A percentile compares a stretch with the other conserved stretches of the same genome.
Evolutionary conservation across 2,329 filamentous ascomycete genomes (phyloP).

Genomic region (Nemania sp.): DNA sequence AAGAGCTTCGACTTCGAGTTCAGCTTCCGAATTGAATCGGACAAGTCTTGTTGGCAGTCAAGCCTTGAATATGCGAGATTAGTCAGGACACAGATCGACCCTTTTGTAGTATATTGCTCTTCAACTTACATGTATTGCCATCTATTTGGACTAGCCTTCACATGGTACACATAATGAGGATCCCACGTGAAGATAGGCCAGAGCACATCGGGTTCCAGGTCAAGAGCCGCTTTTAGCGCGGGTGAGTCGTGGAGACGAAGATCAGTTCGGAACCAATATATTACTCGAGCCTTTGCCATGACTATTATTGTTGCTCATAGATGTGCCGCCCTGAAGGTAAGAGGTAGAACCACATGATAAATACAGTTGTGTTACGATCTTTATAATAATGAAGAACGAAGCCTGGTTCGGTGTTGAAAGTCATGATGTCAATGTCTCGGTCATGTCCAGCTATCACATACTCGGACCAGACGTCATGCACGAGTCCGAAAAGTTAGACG

Average conservation of each 20-base stretch:
- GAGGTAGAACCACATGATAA: too few relatives aligned
- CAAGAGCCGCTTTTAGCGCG: slow-evolving; percentile 70
- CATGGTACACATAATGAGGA: slow-evolving; percentile 76
- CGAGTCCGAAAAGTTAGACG: neutral
- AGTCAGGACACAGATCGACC: slow-evolving; percentile 8
- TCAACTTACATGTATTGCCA: slow-evolving; percentile 69
- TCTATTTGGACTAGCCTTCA: slow-evolving; percentile 70
- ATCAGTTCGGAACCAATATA: slow-evolving; percentile 82
- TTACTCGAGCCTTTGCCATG: slow-evolving; percentile 54
- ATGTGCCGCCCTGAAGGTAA: too few relatives aligned
- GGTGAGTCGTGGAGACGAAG: slow-evolving; percentile 77
- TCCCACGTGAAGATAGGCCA: slow-evolving; percentile 83
- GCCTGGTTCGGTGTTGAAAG: slow-evolving; percentile 12
- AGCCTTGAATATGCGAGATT: slow-evolving; percentile 54
- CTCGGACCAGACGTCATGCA: neutral
- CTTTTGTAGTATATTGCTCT: neutral
- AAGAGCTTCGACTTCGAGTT: slow-evolving; percentile 70
- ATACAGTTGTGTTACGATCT: too few relatives aligned
- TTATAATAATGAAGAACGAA: too few relatives aligned
- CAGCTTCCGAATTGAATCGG: slow-evolving; percentile 66
- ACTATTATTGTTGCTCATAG: neutral
- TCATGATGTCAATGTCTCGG: slow-evolving; percentile 26
- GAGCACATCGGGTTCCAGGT: slow-evolving; percentile 67
- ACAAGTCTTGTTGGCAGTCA: slow-evolving; percentile 74
- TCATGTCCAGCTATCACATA: slow-evolving; percentile 2